Base-by-base conservation (phyloP, 1,284 basidiomycete genomes). In the Ustilago hordei region DNA sequence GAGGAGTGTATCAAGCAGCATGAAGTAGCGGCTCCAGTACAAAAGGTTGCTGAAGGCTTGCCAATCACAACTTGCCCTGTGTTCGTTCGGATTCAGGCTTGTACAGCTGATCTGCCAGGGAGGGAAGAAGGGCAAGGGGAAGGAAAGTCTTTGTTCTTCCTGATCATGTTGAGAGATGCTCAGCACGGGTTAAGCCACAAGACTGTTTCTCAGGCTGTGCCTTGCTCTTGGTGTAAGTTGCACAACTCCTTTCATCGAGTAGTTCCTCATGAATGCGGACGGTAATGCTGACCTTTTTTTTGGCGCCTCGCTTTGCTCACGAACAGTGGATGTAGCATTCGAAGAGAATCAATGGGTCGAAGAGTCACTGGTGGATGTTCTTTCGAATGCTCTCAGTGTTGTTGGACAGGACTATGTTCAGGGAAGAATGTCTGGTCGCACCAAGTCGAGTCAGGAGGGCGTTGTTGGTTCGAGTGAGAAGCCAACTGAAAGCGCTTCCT, bases 71-170 rank as follows among this genome's bases (percentile, higher is more conserved):
- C 93, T 69, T 94, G 95, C 48, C 92, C 95, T 60, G 91, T 99
- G 56, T 98, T 95, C 87, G 90, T 99, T 58, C 94, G 96, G 72
- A 90, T 99, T 43, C 95, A 99, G 85, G 95, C 96, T 1, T 73
- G 75, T 48, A 35, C 78, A 19, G 64, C 78, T 2, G 59, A 71
- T 5, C 59, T 84, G 28, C 80, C 80, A 0, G 76, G 78, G 5
- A 62, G 59, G 34, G 7, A 45, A 31, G 23, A 57, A 31, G 31
- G 23, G 28, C 52, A 64, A 2, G 32, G 36, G 6, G 43, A 45
- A 3, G 54, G 45, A 34, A 63, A 78, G 43, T 66, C 74, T 36
- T 60, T 85, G 28, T 80, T 76, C 67, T 84, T 86, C 68, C 43
- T 80, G 28, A 62, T 85, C 0, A 56, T 84, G 64, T 73, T 84